Conservation (phyloP, 176 grass and related monocot genomes). For the Hordeum vulgare region DNA sequence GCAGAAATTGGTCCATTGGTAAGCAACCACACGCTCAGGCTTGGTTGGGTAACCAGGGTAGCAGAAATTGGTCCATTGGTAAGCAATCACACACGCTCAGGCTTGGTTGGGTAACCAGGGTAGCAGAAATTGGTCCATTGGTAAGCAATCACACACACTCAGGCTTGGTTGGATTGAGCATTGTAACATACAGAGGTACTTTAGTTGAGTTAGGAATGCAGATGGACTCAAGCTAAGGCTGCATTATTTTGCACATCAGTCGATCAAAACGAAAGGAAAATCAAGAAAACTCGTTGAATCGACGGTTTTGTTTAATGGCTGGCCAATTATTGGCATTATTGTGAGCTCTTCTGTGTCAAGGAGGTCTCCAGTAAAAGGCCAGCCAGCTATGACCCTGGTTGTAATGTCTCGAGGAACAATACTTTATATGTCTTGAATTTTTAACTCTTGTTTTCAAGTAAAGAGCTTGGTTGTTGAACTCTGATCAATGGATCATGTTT, state of each 20-base stretch:
- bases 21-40: neutral
- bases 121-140: neutral
- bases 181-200: neutral
- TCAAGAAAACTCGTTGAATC: neutral
- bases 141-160: neutral
- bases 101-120: neutral
- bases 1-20: neutral
- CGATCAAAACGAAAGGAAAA: neutral
- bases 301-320: neutral
- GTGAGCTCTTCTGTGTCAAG: no score
- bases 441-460: neutral
- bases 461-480: neutral
- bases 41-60: neutral
- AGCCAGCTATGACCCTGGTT: no score
- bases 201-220: neutral
- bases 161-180: neutral
- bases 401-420: neutral
- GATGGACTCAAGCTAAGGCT: neutral
- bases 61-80: neutral
- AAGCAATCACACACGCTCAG: neutral
- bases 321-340: no score
- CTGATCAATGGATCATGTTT: neutral
- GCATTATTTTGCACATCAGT: neutral
- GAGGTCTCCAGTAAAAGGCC: no score
- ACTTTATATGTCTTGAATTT: neutral